Evolutionary conservation across 2,329 filamentous ascomycete genomes (phyloP).

Genomic region (Claviceps sorghi): DNA sequence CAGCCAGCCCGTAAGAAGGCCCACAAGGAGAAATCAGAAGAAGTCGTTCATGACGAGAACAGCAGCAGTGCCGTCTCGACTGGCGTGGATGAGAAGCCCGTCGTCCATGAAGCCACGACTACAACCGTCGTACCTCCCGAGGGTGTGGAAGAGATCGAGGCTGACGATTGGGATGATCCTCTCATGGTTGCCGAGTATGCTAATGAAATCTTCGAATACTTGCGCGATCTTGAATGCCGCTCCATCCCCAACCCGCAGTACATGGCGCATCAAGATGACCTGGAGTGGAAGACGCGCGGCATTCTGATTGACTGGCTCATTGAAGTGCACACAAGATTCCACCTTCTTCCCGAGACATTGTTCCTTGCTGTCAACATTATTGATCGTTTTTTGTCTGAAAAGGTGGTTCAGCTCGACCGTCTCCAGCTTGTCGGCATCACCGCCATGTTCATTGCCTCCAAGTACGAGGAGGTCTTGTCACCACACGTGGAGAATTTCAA

Average conservation of each 20-base stretch:
- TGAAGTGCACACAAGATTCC: constrained; percentile 94
- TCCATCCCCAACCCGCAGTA: constrained; percentile 78
- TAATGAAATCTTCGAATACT: constrained; percentile 91
- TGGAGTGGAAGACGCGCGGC: constrained; percentile 97
- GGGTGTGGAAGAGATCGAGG: constrained; percentile 38
- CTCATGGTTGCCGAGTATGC: constrained; percentile 98
- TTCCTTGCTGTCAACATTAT: constrained; percentile 98
- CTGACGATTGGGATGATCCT: constrained; percentile 81
- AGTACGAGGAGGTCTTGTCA: constrained; percentile 96
- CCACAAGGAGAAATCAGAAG: constrained; percentile 21
- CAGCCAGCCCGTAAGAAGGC: constrained; percentile 57
- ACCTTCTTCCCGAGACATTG: constrained; percentile 85
- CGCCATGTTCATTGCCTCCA: constrained; percentile 98
- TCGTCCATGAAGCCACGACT: background rate
- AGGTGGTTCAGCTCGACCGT: constrained; percentile 90
- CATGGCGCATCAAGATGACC: constrained; percentile 85
- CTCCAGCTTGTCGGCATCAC: constrained; percentile 94
- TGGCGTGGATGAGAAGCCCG: constrained; percentile 16
- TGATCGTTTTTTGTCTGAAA: constrained; percentile 88
- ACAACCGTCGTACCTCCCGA: background rate
- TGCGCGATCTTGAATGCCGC: constrained; percentile 70
- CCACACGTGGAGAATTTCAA: constrained; percentile 95
- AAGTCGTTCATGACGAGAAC: constrained; percentile 34
- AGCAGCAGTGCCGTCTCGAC: constrained; percentile 13
- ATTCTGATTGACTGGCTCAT: constrained; percentile 97